These are phyloP conservation scores for Globisporangium camurandrum DNA, from an alignment of 352 stramenopile species.

Conservation along the genomic window DNA sequence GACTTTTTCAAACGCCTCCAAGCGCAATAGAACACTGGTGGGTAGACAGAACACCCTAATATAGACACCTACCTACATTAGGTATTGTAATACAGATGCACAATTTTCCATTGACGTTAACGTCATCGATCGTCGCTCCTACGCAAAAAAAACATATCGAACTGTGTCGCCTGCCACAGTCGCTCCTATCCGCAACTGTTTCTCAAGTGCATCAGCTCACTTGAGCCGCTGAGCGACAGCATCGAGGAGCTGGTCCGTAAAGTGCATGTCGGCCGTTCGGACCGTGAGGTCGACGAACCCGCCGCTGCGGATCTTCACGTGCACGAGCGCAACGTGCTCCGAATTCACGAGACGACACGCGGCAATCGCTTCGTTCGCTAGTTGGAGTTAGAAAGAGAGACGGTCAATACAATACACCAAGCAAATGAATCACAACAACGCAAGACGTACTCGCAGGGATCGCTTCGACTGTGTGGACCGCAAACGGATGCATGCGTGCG, in stretches of 20 bases:
- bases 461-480: constrained; percentile 78
- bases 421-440: constrained; percentile 1
- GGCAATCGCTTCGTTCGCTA: constrained; percentile 85
- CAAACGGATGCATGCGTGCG: constrained; percentile 65
- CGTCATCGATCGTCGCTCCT: no score
- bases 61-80: no score
- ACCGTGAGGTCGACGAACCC: constrained; percentile 83
- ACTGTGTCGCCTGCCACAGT: not conserved
- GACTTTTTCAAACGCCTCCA: constrained; percentile 53
- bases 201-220: constrained; percentile 10
- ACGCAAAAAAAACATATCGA: no score
- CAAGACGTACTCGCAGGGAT: constrained; percentile 73
- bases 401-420: not conserved
- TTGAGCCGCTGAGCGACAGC: constrained; percentile 57
- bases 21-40: not conserved
- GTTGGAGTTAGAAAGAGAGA: not conserved
- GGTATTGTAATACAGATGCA: no score
- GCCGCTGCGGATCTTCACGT: constrained; percentile 79
- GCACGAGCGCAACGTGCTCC: constrained; percentile 78
- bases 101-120: no score
- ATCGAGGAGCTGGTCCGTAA: constrained; percentile 72
- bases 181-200: not conserved
- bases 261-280: constrained; percentile 74
- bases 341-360: constrained; percentile 70
- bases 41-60: no score